Evolutionary conservation across 306 rosid species (phyloP).

Genomic region (Glycyrrhiza uralensis): DNA sequence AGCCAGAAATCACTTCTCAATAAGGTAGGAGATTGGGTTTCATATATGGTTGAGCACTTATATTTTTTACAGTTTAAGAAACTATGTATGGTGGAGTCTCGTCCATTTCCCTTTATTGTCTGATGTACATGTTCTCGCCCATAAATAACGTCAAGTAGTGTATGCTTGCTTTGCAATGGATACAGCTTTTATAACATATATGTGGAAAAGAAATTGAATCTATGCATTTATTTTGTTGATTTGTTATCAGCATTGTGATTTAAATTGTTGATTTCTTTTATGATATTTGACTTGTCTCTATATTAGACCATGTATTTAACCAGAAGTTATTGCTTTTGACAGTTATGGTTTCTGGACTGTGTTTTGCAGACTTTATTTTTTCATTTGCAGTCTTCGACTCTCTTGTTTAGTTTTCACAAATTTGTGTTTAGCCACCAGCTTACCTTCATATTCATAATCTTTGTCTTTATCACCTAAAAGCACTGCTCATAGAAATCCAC

Average conservation of each 20-base stretch:
- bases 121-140: not conserved
- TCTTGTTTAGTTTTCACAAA: not conserved
- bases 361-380: not conserved
- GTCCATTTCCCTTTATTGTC: not conserved
- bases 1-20: slow-evolving; percentile 87
- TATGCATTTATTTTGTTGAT: not conserved
- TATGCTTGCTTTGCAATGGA: not conserved
- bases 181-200: not conserved
- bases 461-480: not conserved
- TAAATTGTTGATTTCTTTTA: not conserved
- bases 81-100: not conserved
- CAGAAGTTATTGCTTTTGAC: not conserved
- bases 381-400: not conserved
- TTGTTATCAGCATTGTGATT: not conserved
- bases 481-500: not conserved
- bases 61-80: not conserved
- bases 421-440: not conserved
- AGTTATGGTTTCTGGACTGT: not conserved
- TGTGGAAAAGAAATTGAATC: not conserved
- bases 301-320: not conserved
- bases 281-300: not conserved
- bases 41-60: not conserved
- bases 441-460: not conserved
- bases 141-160: not conserved
- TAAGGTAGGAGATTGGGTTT: slow-evolving; percentile 51